A percentile compares a stretch with the other conserved stretches of the same genome.
phyloP scores from a whole-genome alignment of 768 basidiomycete genomes.

The Pleurotus djamor region DNA sequence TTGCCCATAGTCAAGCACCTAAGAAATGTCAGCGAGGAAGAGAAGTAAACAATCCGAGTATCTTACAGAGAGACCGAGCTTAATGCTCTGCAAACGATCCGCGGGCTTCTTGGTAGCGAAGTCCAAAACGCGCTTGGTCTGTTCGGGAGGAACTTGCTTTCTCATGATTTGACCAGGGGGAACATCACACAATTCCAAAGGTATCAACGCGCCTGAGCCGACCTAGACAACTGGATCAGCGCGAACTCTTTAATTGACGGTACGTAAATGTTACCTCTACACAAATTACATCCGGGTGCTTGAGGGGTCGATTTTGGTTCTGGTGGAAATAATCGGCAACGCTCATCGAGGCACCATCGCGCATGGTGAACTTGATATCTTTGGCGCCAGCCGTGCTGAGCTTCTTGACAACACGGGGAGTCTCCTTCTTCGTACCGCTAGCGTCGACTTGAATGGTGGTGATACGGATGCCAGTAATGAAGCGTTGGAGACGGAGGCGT shows the following conservation, averaged over 20 bases:
- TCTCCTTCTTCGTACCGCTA: conserved; percentile 24
- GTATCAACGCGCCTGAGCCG: conserved; percentile 57
- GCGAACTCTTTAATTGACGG: no score
- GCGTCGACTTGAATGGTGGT: conserved; percentile 35
- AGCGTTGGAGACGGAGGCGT: conserved; percentile 51
- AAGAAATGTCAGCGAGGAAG: background rate
- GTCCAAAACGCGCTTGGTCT: conserved; percentile 58
- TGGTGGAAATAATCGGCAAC: conserved; percentile 61
- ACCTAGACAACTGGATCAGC: conserved; percentile 35
- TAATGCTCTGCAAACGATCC: conserved; percentile 55
- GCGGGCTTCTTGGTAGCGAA: conserved; percentile 65
- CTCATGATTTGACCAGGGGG: conserved; percentile 66
- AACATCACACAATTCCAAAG: conserved; percentile 60
- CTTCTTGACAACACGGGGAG: conserved; percentile 62
- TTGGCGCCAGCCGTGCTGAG: conserved; percentile 53
- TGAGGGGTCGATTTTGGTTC: conserved; percentile 50
- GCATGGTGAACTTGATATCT: conserved; percentile 51
- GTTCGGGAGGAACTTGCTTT: conserved; percentile 67
- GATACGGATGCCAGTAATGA: conserved; percentile 52
- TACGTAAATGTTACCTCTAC: conserved; percentile 46
- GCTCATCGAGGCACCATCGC: conserved; percentile 52
- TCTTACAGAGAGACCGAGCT: conserved; percentile 48
- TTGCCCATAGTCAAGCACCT: conserved; percentile 69
- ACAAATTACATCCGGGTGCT: conserved; percentile 64
- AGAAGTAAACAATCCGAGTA: background rate